Evolutionary conservation across 2,329 filamentous ascomycete genomes (phyloP).

Genomic region (Epicoccum nigrum): DNA sequence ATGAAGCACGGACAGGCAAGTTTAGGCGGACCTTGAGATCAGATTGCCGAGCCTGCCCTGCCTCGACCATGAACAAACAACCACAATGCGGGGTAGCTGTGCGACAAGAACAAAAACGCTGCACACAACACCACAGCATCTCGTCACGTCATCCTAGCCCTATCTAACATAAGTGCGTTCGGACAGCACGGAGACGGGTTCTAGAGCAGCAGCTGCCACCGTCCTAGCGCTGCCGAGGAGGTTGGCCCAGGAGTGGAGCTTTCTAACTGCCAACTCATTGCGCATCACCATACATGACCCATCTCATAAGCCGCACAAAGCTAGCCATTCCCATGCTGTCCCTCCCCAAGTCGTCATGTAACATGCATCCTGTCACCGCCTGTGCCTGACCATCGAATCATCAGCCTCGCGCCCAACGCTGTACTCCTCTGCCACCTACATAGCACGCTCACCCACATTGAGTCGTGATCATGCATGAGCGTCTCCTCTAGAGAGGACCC

Average conservation of each 20-base stretch:
- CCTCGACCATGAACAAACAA: not conserved
- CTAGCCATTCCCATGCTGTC: conserved; percentile 37
- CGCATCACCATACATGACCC: conserved; percentile 39
- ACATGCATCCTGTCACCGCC: conserved; percentile 48
- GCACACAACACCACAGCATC: not conserved
- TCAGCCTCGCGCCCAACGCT: conserved; percentile 27
- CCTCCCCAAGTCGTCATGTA: conserved; percentile 44
- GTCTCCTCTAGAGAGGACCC: conserved; percentile 31
- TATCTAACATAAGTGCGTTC: not conserved
- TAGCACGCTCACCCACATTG: conserved; percentile 9
- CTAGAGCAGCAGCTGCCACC: not conserved
- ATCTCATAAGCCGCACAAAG: conserved; percentile 41
- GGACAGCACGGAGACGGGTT: no score
- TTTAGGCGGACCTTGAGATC: not conserved
- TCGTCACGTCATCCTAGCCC: not conserved
- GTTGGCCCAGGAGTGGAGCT: conserved; percentile 29
- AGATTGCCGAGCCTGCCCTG: conserved; percentile 2
- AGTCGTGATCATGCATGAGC: conserved; percentile 37
- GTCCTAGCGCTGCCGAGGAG: conserved; percentile 15
- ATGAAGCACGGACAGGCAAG: conserved; percentile 9
- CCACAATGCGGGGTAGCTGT: conserved; percentile 15
- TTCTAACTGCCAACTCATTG: conserved; percentile 47
- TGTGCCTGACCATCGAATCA: conserved; percentile 34
- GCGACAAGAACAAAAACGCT: not conserved
- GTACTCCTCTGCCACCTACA: conserved; percentile 12